These are phyloP conservation scores for Aspergillus neotritici DNA, from an alignment of 2,329 filamentous ascomycete genomes.

Conservation along the genomic window DNA sequence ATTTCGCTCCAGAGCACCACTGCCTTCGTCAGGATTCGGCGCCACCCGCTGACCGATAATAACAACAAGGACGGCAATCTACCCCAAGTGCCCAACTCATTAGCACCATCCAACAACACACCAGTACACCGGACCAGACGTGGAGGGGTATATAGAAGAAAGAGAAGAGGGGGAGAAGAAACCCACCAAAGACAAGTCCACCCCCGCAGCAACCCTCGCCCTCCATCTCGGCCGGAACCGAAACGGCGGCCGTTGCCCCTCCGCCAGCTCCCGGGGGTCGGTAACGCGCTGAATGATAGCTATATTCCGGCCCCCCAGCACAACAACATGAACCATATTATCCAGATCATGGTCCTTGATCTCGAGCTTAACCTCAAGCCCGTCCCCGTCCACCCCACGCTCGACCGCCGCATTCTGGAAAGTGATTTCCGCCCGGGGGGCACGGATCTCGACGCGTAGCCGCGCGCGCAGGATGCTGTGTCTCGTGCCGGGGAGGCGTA, in stretches of 20 bases:
- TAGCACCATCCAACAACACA: too few relatives aligned
- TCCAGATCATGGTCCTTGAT: slow-evolving; percentile 11
- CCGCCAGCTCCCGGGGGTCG: slow-evolving; percentile 6
- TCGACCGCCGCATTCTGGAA: slow-evolving; percentile 7
- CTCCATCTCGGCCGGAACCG: slow-evolving; percentile 14
- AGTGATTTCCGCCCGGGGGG: slow-evolving; percentile 8
- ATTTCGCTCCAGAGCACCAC: too few relatives aligned
- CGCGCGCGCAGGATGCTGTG: slow-evolving; percentile 9
- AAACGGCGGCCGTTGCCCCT: slow-evolving; percentile 15
- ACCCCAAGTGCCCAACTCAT: neutral
- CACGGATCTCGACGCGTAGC: slow-evolving; percentile 11
- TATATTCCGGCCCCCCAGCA: slow-evolving; percentile 6
- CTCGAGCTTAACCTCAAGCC: slow-evolving; percentile 7
- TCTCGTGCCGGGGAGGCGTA: slow-evolving; percentile 8
- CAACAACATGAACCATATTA: slow-evolving; percentile 12
- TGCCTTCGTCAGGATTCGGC: too few relatives aligned
- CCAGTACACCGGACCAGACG: neutral
- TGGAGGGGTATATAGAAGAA: neutral
- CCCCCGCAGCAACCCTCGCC: slow-evolving; percentile 10
- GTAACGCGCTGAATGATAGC: slow-evolving; percentile 11
- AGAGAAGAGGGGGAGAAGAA: neutral
- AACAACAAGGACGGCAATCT: slow-evolving; percentile 14
- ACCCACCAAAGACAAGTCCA: slow-evolving; percentile 15
- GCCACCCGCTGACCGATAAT: slow-evolving; percentile 12
- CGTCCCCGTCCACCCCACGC: neutral